phyloP scores from a whole-genome alignment of 2,329 filamentous ascomycete species.

The Penicillium sp. region DNA sequence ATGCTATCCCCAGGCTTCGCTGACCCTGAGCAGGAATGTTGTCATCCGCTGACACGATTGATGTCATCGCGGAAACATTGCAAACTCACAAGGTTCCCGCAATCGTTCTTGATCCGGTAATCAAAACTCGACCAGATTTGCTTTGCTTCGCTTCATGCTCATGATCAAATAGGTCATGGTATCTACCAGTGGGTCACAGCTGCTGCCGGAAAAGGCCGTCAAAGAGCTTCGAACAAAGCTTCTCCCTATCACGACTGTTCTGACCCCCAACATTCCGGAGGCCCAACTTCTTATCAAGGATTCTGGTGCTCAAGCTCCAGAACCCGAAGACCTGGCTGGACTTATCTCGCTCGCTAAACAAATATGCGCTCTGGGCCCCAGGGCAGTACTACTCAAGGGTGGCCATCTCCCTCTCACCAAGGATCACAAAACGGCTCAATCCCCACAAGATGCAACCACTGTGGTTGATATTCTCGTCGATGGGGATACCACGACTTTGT shows the following conservation, averaged over 20 bases:
- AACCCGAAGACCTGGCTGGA: slow-evolving; percentile 65
- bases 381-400: slow-evolving; percentile 85
- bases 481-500: slow-evolving; percentile 53
- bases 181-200: slow-evolving; percentile 52
- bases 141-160: slow-evolving; percentile 13
- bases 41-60: slow-evolving; percentile 71
- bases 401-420: slow-evolving; percentile 81
- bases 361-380: slow-evolving; percentile 71
- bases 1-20: background rate
- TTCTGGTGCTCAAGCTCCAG: slow-evolving; percentile 40
- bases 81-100: slow-evolving; percentile 59
- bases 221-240: slow-evolving; percentile 44
- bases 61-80: slow-evolving; percentile 69
- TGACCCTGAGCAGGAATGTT: slow-evolving; percentile 70
- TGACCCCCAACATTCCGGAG: slow-evolving; percentile 56
- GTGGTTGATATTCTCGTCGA: slow-evolving; percentile 81
- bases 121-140: slow-evolving; percentile 12
- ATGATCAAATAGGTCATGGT: slow-evolving; percentile 76
- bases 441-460: slow-evolving; percentile 63
- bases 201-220: slow-evolving; percentile 50
- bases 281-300: slow-evolving; percentile 50
- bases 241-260: slow-evolving; percentile 49
- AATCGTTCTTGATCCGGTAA: slow-evolving; percentile 76
- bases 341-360: slow-evolving; percentile 70
- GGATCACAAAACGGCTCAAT: slow-evolving; percentile 63